Evolutionary conservation across 768 basidiomycete genomes (phyloP), one percentile per base, ranked within the genome.

Genomic region (Obba rivulosa): DNA sequence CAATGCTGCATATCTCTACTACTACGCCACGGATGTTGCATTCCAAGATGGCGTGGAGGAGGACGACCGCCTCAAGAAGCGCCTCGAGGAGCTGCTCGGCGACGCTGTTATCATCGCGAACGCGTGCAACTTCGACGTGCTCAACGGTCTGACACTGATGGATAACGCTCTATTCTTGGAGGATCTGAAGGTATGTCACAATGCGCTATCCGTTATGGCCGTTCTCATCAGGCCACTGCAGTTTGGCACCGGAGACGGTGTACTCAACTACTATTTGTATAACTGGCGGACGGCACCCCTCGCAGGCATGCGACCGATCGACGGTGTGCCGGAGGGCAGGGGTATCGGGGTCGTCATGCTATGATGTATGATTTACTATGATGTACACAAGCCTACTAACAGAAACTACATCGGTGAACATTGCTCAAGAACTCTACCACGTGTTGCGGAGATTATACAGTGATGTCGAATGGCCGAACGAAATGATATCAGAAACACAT

Each of bases 291-390:
- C 92, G 11, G 69, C 80, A 13, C 76, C 81, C 2, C 69, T 98
- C 48, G 82, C 90, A 34, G 94, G 95, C 39, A 63, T 87, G 61
- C 71, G 69, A 31, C 54, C 72, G 11, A 69, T 75, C n/a, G 79
- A 66, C 2, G 76, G 61, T 31, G 63, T 72, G 13, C 64, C 74
- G n/a, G 72, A 80, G n/a, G 90, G 90, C 38, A 78, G 71, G 62
- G 93, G 91, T 4, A 77, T 98, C 44, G 93, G 91, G 3, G 83
- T 98, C 16, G 93, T 97, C 34, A 98, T 98, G 95, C 75, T 98
- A 28, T 96, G 72, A 69, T 11, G 16, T 20, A 14, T 20, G 20
- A 38, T 20, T 38, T 38, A 20, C n/a, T 8, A n/a, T 4, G 14
- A 38, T 38, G 37, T 38, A 20, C 37, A 38, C n/a, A 5, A 38